A percentile compares a stretch with the other conserved stretches of the same genome.
Conservation (phyloP, 768 basidiomycete species). For the Podaxis sp. region DNA sequence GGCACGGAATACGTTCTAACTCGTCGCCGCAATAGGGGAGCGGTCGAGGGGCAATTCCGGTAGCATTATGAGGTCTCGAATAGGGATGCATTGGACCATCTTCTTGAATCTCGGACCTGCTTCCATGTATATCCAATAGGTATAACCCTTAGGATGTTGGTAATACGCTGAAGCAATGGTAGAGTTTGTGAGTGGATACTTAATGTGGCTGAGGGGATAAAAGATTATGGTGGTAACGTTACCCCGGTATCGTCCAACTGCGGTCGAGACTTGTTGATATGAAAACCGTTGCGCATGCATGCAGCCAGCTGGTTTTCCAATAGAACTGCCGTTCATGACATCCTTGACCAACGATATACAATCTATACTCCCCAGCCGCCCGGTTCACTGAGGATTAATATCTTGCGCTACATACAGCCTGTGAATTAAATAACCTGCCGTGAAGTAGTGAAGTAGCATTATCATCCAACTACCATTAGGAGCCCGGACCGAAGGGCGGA, state of each 20-base stretch:
- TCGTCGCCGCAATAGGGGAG: not conserved
- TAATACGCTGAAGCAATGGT: not conserved
- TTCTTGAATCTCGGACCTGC: not conserved
- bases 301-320: not conserved
- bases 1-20: not conserved
- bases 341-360: not conserved
- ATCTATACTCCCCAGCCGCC: not conserved
- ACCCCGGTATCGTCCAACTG: not conserved
- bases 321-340: not conserved
- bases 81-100: not conserved
- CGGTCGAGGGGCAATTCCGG: not conserved
- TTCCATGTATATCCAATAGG: not conserved
- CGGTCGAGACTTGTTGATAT: not conserved
- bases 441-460: too few relatives aligned
- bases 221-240: not conserved
- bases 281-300: not conserved
- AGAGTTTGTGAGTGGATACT: not conserved
- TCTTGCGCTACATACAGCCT: too few relatives aligned
- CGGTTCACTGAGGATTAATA: not conserved
- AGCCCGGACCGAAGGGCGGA: too few relatives aligned
- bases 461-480: too few relatives aligned
- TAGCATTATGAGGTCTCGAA: not conserved
- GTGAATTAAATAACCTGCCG: too few relatives aligned
- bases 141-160: not conserved
- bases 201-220: not conserved